Evolutionary conservation across 1,284 basidiomycete species (phyloP), one percentile per base, ranked within the genome.

Genomic region (Tylopilus sp.): DNA sequence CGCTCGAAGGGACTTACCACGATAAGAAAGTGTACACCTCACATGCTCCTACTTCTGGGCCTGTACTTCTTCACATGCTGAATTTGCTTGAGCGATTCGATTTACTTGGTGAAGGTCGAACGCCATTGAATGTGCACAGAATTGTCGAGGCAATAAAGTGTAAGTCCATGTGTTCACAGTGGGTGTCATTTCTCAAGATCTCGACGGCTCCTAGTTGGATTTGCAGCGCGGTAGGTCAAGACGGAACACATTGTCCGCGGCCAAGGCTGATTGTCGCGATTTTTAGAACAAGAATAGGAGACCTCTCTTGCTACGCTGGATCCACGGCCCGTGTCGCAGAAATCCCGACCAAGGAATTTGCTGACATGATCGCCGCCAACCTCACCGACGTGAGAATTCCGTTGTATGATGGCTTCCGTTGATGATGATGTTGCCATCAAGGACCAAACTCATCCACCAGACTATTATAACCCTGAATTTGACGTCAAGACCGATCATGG

Each of bases 391-490:
- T 94, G 75, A 70, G 89, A 80, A 50, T 57, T 57, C 48, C 59
- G 41, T 8, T n/a, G 14, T 41, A 54, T 34, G 37, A 27, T 45
- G 23, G n/a, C 33, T 34, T 63, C 25, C 9, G 33, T 48, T 48
- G 53, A 56, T 72, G 52, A 64, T 71, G 70, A 74, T 64, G 54
- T 60, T 73, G 59, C 50, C 57, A 45, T 70, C 52, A 74, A 95
- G 93, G 89, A 93, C 76, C 82, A 76, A 5, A 97, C 96, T 0
- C 95, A 97, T 77, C 78, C 85, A 6, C 85, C 92, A 4, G 86
- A 88, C 33, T 96, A 96, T 79, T 98, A 98, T 78, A 86, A 93
- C 33, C 93, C 96, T 2, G 84, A 91, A 53, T 95, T 89, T 74
- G 94, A 95, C 72, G 81, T 93, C 31, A 85, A 85, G 34, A 84